Evolutionary conservation across 2,329 filamentous ascomycete genomes (phyloP), one percentile per base, ranked within the genome.

Genomic region (Diaporthe ilicicola): DNA sequence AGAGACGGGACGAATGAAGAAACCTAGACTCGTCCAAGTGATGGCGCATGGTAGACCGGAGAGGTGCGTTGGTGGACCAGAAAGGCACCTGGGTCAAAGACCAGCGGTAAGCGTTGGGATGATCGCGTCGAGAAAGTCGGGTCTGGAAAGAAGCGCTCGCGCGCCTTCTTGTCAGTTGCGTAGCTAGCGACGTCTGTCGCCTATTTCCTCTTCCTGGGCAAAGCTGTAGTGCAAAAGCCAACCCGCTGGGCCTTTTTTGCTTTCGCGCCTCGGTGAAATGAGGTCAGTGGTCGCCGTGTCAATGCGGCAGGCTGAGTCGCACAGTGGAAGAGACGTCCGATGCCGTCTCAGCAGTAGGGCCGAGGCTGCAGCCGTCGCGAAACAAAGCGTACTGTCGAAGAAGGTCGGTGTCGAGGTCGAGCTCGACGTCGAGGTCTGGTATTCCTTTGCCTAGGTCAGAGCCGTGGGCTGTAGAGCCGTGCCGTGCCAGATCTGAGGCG

Each of bases 291-390:
- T 51, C 15, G 39, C 56, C 29, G 44, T 50, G 32, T 51, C 29
- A 37, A 68, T 17, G 53, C 66, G 42, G 42, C 53, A 56, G 42
- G 24, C 22, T 56, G 65, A 50, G 53, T 59, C 53, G 65, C 44
- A 50, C 32, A 19, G 17, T 51, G n/a, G 29, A 27, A 68, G n/a
- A 42, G 32, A 24, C 17, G 34, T 17, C 44, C 29, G n/a, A 24
- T 24, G 32, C 27, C 32, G 44, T 68, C 65, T 39, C 17, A 39
- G 39, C 51, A 59, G 39, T n/a, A 37, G 10, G 42, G 24, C 54
- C 22, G 24, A 27, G 29, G 9, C 15, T 59, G 65, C 65, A 59
- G 53, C 44, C 29, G 42, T 68, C 17, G 53, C 32, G n/a, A 22
- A 32, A 50, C 42, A 59, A 50, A 27, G 53, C 54, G n/a, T 39